Evolutionary conservation across 169 alveolate genomes (phyloP).

Genomic region (Eimeria brunetti): DNA sequence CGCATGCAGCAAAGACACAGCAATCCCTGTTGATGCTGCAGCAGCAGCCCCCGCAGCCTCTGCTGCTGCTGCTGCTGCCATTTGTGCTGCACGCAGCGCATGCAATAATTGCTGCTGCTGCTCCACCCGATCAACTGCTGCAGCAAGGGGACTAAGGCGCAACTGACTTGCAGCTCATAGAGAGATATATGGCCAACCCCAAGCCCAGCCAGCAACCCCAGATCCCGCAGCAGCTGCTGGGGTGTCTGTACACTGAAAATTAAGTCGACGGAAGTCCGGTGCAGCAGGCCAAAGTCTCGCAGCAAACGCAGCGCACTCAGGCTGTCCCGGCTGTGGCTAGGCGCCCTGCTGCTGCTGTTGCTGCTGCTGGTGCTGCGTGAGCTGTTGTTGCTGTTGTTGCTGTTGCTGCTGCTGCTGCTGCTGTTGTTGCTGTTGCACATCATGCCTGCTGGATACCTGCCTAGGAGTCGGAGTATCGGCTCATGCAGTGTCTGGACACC

Average conservation of each 20-base stretch:
- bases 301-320: constrained; percentile 50
- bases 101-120: not conserved
- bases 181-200: constrained; percentile 36
- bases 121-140: not conserved
- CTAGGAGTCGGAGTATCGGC: constrained; percentile 5
- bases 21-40: not conserved
- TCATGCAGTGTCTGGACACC: constrained; percentile 56
- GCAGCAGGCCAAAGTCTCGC: constrained; percentile 8
- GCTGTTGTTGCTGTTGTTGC: constrained; percentile 30
- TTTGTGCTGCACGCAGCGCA: not conserved
- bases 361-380: not conserved
- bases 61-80: not conserved
- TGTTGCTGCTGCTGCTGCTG: constrained; percentile 25
- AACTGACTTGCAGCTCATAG: constrained; percentile 42
- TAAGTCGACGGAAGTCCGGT: constrained; percentile 14
- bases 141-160: too few species aligned
- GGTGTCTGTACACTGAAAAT: constrained; percentile 57
- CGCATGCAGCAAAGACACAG: constrained; percentile 4
- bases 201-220: constrained; percentile 9
- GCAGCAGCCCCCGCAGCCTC: not conserved
- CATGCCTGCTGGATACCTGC: constrained; percentile 25
- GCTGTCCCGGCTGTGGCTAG: constrained; percentile 56
- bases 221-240: constrained; percentile 43
- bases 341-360: constrained; percentile 28
- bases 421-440: constrained; percentile 2